phyloP scores from a whole-genome alignment of 208 protist genomes.

The Acanthamoeba rhysodes region DNA sequence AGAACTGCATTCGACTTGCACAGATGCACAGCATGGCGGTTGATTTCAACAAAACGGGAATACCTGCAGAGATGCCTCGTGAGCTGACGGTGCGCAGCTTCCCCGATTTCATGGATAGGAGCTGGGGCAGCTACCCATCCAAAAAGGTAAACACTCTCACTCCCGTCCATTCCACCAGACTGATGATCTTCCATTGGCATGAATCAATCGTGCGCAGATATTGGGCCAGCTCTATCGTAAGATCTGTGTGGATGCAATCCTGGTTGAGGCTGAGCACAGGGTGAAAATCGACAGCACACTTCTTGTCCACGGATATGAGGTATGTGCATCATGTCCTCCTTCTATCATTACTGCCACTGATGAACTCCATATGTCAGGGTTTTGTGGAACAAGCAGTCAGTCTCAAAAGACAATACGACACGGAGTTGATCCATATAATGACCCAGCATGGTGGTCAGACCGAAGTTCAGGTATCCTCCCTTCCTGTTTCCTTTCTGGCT shows the following conservation, averaged over 20 bases:
- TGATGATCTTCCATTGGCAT: constrained; percentile 2
- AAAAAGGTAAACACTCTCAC: background rate
- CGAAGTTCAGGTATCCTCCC: background rate
- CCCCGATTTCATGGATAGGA: background rate
- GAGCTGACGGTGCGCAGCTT: background rate
- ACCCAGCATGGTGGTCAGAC: background rate
- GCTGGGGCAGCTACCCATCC: background rate
- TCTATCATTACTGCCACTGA: background rate
- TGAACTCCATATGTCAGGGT: background rate
- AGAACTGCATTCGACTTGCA: background rate
- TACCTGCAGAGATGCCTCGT: background rate
- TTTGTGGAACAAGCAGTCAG: background rate
- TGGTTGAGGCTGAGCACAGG: background rate
- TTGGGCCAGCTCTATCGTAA: background rate
- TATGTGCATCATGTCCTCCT: background rate
- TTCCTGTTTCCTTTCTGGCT: background rate
- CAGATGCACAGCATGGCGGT: background rate
- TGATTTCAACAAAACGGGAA: background rate
- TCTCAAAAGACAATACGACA: background rate
- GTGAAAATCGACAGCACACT: background rate
- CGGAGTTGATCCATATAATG: background rate
- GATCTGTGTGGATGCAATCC: background rate
- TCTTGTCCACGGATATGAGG: background rate
- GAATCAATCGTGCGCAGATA: background rate
- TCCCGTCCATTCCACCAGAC: background rate